Evolutionary conservation across 192 early-diverging fungal species (phyloP), one percentile per base, ranked within the genome.

Genomic region (Spizellomyces punctatus): DNA sequence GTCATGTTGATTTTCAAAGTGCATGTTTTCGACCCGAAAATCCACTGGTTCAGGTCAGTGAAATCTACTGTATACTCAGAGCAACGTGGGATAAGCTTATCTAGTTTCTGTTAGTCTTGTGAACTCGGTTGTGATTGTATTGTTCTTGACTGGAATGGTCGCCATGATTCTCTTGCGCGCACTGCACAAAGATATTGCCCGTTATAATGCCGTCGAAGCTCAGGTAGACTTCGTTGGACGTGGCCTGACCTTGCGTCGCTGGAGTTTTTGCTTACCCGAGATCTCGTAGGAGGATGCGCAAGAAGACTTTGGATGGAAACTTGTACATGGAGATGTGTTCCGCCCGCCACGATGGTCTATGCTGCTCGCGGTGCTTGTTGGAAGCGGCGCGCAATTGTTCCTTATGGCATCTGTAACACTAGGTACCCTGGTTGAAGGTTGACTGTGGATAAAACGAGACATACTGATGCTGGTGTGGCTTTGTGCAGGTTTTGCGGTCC

Each of bases 401-500:
- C 57, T 78, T 19, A 88, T 88, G 87, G 57, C 82, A 9, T 42
- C 67, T 16, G 79, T 88, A 19, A 88, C 87, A n/a, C 64, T 88
- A 16, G 27, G 27, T 36, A 36, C 27, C 27, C 27, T 36, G 27
- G 27, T 36, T 36, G 27, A 36, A 36, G 3, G 72, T 82, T 83
- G 68, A 42, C 48, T 14, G 2, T 12, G 10, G 10, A 16, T 3
- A 36, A 3, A 36, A 36, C 0, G 27, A 36, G 27, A 36, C 27
- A 17, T 63, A 17, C 27, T 63, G 16, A 63, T 22, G 22, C 27
- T 22, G n/a, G 61, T 21, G 19, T 55, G 52, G 16, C 16, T 19
- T 58, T 21, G 55, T 22, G 9, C 76, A 87, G 86, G 90, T 1
- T 94, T 99, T 86, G 96, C 96, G 6, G 86, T 93, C 14, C 90